phyloP scores from a whole-genome alignment of 2,329 filamentous ascomycete species.

The Orbilia ellipsospora region DNA sequence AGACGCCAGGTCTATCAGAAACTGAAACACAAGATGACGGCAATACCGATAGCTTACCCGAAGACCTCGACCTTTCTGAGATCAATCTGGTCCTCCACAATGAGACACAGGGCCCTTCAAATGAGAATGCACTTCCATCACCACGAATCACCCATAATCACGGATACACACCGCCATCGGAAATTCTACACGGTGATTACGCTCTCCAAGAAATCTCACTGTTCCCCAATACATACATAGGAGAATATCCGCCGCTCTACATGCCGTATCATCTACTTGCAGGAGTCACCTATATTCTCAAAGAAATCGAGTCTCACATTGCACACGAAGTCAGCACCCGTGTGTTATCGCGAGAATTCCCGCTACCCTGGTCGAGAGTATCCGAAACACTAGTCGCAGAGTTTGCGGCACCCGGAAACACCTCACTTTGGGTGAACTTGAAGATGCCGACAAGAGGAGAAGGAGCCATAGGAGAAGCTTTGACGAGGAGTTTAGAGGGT shows the following conservation, averaged over 20 bases:
- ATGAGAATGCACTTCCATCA: too few relatives aligned
- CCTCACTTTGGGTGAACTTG: not conserved
- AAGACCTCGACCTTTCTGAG: too few relatives aligned
- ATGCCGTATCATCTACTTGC: not conserved
- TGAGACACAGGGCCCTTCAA: too few relatives aligned
- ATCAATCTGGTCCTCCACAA: too few relatives aligned
- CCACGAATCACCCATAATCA: too few relatives aligned
- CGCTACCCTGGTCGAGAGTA: constrained; percentile 8
- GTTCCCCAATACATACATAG: too few relatives aligned
- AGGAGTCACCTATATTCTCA: constrained; percentile 14
- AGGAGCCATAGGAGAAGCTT: not conserved
- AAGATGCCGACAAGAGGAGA: not conserved
- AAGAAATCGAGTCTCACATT: constrained; percentile 16
- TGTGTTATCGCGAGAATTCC: constrained; percentile 1
- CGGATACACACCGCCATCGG: too few relatives aligned
- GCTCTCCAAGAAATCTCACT: too few relatives aligned
- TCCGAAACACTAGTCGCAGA: not conserved
- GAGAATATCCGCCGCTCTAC: not conserved
- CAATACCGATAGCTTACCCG: too few relatives aligned
- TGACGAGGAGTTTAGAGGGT: not conserved
- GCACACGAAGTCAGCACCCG: constrained; percentile 27
- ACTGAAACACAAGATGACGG: too few relatives aligned
- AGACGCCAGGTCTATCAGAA: too few relatives aligned
- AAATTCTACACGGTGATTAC: too few relatives aligned
- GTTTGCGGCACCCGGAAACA: not conserved